A percentile compares a stretch with the other conserved stretches of the same genome.
Evolutionary conservation across 805 yeast genomes (phyloP).

Genomic region (Lachancea sp.): DNA sequence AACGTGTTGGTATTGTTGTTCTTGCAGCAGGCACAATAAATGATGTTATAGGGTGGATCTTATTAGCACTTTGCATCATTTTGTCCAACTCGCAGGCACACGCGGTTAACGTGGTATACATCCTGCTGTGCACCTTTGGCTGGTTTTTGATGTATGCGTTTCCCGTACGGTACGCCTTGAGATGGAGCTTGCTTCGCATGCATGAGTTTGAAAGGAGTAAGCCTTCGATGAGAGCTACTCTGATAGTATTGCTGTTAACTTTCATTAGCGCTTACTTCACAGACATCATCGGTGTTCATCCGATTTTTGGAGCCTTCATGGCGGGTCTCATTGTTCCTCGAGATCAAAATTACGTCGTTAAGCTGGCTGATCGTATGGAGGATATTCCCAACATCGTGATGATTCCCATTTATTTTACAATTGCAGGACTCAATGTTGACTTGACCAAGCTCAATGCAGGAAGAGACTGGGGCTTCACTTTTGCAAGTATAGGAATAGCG

Average conservation of each 20-base stretch:
- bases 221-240: constrained; percentile 57
- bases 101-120: constrained; percentile 64
- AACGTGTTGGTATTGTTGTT: constrained; percentile 50
- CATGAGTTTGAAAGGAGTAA: constrained; percentile 53
- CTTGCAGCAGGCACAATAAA: constrained; percentile 36
- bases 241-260: constrained; percentile 48
- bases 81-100: constrained; percentile 60
- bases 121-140: constrained; percentile 56
- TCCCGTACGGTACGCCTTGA: constrained; percentile 43
- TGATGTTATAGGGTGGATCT: constrained; percentile 76
- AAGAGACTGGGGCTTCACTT: constrained; percentile 69
- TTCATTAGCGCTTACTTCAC: constrained; percentile 70
- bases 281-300: constrained; percentile 79
- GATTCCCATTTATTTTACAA: constrained; percentile 73
- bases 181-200: constrained; percentile 40
- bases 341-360: constrained; percentile 65
- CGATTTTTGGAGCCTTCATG: constrained; percentile 80
- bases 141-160: constrained; percentile 59
- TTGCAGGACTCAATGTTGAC: constrained; percentile 69
- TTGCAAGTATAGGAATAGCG: constrained; percentile 63
- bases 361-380: constrained; percentile 67
- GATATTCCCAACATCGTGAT: constrained; percentile 66
- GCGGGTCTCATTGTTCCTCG: constrained; percentile 72
- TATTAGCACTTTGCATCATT: constrained; percentile 69
- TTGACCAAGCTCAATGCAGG: constrained; percentile 59